phyloP scores from a whole-genome alignment of 169 alveolate species.

The Eimeria necatrix region DNA sequence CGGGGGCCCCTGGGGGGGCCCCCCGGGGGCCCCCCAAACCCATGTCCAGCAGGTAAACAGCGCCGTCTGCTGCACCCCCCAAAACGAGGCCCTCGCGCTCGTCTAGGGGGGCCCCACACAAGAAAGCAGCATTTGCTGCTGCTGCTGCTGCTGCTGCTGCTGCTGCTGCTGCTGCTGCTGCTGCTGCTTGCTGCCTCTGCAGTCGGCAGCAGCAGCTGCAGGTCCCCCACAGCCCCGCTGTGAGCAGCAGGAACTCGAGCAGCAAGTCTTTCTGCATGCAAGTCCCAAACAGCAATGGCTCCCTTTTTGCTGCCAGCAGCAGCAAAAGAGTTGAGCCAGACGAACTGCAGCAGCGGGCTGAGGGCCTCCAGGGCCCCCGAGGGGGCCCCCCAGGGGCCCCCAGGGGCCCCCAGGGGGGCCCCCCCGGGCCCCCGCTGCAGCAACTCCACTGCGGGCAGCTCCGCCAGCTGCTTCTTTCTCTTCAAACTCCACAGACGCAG shows the following conservation, averaged over 20 bases:
- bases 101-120: slow-evolving; percentile 50
- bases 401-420: no score
- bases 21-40: background rate
- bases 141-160: slow-evolving; percentile 67
- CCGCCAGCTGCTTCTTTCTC: background rate
- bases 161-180: slow-evolving; percentile 17
- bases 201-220: slow-evolving; percentile 71
- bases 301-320: slow-evolving; percentile 72
- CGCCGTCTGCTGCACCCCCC: slow-evolving; percentile 74
- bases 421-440: background rate
- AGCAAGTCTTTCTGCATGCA: slow-evolving; percentile 13
- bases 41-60: slow-evolving; percentile 27
- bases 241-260: slow-evolving; percentile 25
- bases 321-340: slow-evolving; percentile 68
- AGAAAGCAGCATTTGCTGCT: slow-evolving; percentile 24
- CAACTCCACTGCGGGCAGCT: slow-evolving; percentile 28
- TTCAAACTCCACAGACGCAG: slow-evolving; percentile 66
- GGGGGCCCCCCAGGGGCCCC: no score
- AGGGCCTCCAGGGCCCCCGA: background rate
- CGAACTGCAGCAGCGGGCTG: slow-evolving; percentile 49
- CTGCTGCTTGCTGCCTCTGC: background rate
- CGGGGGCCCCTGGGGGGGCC: background rate
- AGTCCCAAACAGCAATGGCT: slow-evolving; percentile 55
- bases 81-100: background rate
- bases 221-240: slow-evolving; percentile 72